These are phyloP conservation scores for Termitomyces sp. DNA, from an alignment of 768 basidiomycete genomes.

Conservation along the genomic window DNA sequence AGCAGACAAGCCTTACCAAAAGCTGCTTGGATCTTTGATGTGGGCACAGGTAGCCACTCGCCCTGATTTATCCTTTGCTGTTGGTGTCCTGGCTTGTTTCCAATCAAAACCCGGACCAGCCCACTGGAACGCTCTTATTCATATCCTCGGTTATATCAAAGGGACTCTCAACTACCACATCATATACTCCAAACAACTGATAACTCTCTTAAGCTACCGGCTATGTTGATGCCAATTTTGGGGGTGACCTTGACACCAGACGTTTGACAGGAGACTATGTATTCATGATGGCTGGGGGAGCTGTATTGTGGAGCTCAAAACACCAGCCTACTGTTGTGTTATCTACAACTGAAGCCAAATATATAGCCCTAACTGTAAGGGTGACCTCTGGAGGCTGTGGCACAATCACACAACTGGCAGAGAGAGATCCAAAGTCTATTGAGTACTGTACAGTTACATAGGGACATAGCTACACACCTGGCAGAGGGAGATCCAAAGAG, in stretches of 20 bases:
- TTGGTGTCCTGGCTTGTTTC: slow-evolving; percentile 18
- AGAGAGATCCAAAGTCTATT: no score
- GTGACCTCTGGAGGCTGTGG: no score
- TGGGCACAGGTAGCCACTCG: slow-evolving; percentile 12
- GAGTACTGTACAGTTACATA: no score
- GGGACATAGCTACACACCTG: no score
- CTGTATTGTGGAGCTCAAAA: slow-evolving; percentile 28
- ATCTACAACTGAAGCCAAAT: no score
- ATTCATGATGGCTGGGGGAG: slow-evolving; percentile 19
- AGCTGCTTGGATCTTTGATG: slow-evolving; percentile 21
- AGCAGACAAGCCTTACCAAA: slow-evolving; percentile 22
- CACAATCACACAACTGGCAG: no score
- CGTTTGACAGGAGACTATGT: no score
- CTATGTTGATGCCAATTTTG: slow-evolving; percentile 25
- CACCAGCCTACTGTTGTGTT: slow-evolving; percentile 21
- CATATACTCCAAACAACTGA: slow-evolving; percentile 12
- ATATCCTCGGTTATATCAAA: slow-evolving; percentile 32
- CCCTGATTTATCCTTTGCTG: slow-evolving; percentile 24
- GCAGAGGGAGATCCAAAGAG: no score
- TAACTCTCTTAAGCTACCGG: slow-evolving; percentile 1
- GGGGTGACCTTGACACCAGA: not conserved
- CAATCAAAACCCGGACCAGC: slow-evolving; percentile 20
- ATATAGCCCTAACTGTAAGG: no score
- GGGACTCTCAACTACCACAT: slow-evolving; percentile 24
- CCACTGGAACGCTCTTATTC: slow-evolving; percentile 37